Evolutionary conservation across 192 early-diverging fungal species (phyloP).

Genomic region (Coemansia sp.): DNA sequence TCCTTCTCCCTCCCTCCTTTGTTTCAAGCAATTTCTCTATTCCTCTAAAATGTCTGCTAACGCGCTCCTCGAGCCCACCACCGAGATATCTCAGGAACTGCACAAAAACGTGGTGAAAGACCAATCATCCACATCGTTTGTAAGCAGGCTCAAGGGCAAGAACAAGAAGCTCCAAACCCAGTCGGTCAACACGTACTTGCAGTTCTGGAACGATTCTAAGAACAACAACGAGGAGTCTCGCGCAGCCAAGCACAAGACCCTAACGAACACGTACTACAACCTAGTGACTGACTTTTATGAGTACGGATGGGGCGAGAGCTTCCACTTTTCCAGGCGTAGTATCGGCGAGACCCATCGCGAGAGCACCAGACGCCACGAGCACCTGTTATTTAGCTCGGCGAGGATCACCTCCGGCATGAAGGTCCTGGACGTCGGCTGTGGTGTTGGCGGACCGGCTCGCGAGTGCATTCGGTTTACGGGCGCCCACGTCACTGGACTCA

Average conservation of each 20-base stretch:
- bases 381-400: conserved; percentile 76
- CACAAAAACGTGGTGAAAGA: conserved; percentile 43
- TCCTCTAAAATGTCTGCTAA: conserved; percentile 22
- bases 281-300: conserved; percentile 84
- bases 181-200: conserved; percentile 68
- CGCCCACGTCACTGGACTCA: conserved; percentile 86
- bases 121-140: conserved; percentile 35
- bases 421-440: conserved; percentile 93
- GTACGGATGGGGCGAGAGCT: conserved; percentile 85
- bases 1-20: no score
- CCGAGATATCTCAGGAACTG: conserved; percentile 48
- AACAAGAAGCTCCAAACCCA: conserved; percentile 64
- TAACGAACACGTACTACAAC: conserved; percentile 83
- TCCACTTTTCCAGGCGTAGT: conserved; percentile 89
- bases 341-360: conserved; percentile 72
- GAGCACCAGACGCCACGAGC: conserved; percentile 89
- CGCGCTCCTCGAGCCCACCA: conserved; percentile 45
- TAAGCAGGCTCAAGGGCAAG: conserved; percentile 54
- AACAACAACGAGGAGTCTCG: conserved; percentile 66
- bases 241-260: conserved; percentile 58
- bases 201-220: conserved; percentile 63
- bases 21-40: no score
- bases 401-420: conserved; percentile 65
- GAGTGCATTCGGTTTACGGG: conserved; percentile 90
- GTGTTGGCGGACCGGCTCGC: conserved; percentile 94